These are phyloP conservation scores for Plicaturopsis crispa DNA, from an alignment of 768 basidiomycete genomes.

Conservation along the genomic window DNA sequence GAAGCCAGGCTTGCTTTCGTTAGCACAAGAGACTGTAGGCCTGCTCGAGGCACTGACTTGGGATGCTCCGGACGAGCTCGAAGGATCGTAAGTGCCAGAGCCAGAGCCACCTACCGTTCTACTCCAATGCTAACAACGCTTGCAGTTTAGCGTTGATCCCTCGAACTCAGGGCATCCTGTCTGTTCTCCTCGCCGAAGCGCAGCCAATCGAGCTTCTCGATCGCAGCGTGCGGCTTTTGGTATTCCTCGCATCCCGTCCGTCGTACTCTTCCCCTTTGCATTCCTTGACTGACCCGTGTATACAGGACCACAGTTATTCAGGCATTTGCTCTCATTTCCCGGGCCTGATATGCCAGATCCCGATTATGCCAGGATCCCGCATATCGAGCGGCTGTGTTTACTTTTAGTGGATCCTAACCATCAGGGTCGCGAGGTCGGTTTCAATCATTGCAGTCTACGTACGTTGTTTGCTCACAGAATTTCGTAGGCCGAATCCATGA, in stretches of 20 bases:
- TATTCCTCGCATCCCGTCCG: conserved; percentile 50
- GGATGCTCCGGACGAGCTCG: conserved; percentile 34
- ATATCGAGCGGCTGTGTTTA: conserved; percentile 42
- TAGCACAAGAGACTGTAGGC: conserved; percentile 33
- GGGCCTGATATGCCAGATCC: conserved; percentile 13
- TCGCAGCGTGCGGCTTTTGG: conserved; percentile 40
- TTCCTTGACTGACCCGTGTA: conserved; percentile 3
- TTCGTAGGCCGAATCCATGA: conserved; percentile 26
- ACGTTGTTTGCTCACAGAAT: background rate
- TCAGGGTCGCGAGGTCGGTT: conserved; percentile 14
- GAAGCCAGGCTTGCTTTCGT: conserved; percentile 14
- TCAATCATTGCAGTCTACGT: background rate
- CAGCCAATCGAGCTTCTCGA: conserved; percentile 41
- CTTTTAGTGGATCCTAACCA: conserved; percentile 10
- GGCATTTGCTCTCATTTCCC: conserved; percentile 32
- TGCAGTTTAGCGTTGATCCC: conserved; percentile 32
- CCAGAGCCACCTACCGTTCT: background rate
- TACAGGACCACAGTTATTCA: conserved; percentile 35
- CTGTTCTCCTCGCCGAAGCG: conserved; percentile 37
- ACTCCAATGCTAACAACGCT: background rate
- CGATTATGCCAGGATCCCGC: conserved; percentile 23
- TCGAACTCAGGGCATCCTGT: conserved; percentile 31
- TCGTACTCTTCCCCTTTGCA: conserved; percentile 8
- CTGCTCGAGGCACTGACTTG: conserved; percentile 51
- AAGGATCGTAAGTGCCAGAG: conserved; percentile 26